phyloP scores from a whole-genome alignment of 2,329 filamentous ascomycete species.

The Rutstroemia sp. region DNA sequence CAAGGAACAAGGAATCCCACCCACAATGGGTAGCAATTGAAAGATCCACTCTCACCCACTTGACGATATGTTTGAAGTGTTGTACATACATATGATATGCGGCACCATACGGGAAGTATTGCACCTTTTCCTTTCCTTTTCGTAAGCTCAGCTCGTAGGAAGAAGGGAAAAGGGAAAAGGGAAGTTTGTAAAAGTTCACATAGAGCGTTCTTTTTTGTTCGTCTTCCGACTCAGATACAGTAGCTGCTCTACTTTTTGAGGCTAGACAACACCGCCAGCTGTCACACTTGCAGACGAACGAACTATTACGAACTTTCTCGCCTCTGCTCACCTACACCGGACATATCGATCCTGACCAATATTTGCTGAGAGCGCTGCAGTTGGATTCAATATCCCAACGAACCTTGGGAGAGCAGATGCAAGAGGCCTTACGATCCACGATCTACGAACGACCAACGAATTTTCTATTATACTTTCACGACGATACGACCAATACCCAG shows the following conservation, averaged over 20 bases:
- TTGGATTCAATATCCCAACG: neutral
- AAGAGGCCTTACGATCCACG: neutral
- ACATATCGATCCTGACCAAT: neutral
- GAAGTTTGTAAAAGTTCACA: neutral
- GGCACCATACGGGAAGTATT: neutral
- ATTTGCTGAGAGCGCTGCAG: neutral
- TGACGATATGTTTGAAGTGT: neutral
- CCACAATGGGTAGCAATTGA: neutral
- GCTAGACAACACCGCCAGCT: neutral
- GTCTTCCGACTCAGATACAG: neutral
- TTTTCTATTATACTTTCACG: neutral
- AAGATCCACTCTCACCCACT: neutral
- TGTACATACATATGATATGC: slow-evolving; percentile 1
- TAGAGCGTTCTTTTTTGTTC: too few species aligned
- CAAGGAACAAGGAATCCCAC: too few species aligned
- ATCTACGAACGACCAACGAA: neutral
- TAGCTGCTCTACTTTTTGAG: neutral
- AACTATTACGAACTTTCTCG: too few species aligned
- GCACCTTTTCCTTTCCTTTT: neutral
- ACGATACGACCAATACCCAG: too few species aligned
- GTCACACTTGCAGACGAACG: too few species aligned
- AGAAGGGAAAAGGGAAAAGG: neutral
- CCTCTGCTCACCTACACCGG: too few species aligned
- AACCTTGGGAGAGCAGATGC: too few species aligned
- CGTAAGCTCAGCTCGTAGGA: neutral